Conservation (phyloP, 371 early-diverging fungal species). For the Apophysomyces elegans region DNA sequence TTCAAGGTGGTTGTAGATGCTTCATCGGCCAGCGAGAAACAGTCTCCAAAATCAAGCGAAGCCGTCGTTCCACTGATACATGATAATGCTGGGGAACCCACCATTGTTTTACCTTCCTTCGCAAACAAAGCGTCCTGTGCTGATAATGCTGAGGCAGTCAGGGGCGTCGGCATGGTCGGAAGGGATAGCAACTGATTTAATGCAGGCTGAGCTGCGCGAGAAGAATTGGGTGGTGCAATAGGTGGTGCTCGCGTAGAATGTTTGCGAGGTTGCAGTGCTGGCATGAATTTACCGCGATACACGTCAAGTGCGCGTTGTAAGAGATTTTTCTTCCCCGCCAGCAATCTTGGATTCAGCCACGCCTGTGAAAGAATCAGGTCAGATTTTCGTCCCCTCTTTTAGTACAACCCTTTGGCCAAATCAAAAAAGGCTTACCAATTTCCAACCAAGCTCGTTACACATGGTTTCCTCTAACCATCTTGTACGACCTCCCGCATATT, state of each 20-base stretch:
- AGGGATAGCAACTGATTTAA: background rate
- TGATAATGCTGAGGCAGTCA: slow-evolving; percentile 32
- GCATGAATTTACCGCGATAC: slow-evolving; percentile 49
- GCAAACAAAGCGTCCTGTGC: slow-evolving; percentile 47
- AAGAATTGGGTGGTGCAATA: slow-evolving; percentile 17
- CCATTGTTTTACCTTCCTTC: slow-evolving; percentile 14
- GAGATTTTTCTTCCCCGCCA: slow-evolving; percentile 50
- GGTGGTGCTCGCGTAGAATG: slow-evolving; percentile 30
- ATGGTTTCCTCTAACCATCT: slow-evolving; percentile 42
- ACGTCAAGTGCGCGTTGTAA: slow-evolving; percentile 51
- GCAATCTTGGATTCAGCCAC: slow-evolving; percentile 45
- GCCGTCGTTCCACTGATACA: slow-evolving; percentile 40
- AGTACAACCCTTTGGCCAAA: background rate
- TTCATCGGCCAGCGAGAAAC: slow-evolving; percentile 53
- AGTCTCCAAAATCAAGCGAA: slow-evolving; percentile 44
- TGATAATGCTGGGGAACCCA: slow-evolving; percentile 27
- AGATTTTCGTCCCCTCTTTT: background rate
- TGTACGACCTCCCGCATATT: slow-evolving; percentile 31
- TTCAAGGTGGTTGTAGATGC: slow-evolving; percentile 12
- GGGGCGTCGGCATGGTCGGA: background rate
- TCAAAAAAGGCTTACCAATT: slow-evolving; percentile 30
- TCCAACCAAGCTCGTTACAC: slow-evolving; percentile 52
- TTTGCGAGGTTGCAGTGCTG: slow-evolving; percentile 42
- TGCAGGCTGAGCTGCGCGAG: background rate
- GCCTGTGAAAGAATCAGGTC: slow-evolving; percentile 26